These are phyloP conservation scores for Vigna angularis DNA, from an alignment of 306 rosid genomes.

Conservation along the genomic window DNA sequence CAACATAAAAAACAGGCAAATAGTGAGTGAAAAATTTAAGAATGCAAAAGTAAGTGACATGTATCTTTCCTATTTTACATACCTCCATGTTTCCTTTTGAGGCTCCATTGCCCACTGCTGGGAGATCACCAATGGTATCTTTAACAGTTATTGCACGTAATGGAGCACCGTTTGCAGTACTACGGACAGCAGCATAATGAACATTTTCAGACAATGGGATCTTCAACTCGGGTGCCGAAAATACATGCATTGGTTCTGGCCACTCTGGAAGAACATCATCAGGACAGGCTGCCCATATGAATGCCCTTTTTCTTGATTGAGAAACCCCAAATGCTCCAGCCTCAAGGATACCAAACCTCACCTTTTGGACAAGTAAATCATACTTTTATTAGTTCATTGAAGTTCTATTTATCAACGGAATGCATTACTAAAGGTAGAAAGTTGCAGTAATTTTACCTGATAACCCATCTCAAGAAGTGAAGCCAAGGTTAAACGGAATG, in stretches of 20 bases:
- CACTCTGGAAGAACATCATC: conserved; percentile 91
- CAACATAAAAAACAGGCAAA: conserved; percentile 33
- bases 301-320: conserved; percentile 94
- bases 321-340: conserved; percentile 98
- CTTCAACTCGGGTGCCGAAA: conserved; percentile 83
- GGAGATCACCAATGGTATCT: conserved; percentile 98
- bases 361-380: conserved; percentile 57
- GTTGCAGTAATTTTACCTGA: conserved; percentile 68
- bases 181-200: conserved; percentile 84
- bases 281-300: conserved; percentile 98
- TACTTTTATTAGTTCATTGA: conserved; percentile 20
- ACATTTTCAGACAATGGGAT: conserved; percentile 60
- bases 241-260: conserved; percentile 99
- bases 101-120: conserved; percentile 91
- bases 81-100: conserved; percentile 77
- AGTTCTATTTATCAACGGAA: conserved; percentile 22
- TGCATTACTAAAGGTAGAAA: background rate
- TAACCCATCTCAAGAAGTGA: conserved; percentile 99
- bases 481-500: conserved; percentile 85
- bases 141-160: conserved; percentile 91
- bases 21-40: background rate
- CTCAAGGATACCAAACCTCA: conserved; percentile 95
- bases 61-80: conserved; percentile 15
- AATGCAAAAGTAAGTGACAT: background rate
- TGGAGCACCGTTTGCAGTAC: conserved; percentile 94